Conservation (phyloP, 306 rosid species). For the Chamaecrista fasciculata region DNA sequence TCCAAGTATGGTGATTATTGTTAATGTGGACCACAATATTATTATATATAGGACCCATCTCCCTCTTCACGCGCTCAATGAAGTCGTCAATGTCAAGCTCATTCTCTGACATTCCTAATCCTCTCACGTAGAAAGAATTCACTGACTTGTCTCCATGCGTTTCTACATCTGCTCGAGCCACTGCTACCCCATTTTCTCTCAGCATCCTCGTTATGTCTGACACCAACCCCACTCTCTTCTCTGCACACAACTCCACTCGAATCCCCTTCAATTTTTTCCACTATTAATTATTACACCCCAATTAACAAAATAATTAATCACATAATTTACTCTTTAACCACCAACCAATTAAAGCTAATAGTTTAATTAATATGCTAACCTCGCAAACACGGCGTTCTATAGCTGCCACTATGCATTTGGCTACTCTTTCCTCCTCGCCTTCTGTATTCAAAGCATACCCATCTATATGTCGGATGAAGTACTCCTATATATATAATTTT, state of each 20-base stretch:
- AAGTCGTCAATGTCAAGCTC: conserved; percentile 51
- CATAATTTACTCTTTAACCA: too few species aligned
- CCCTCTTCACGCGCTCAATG: conserved; percentile 55
- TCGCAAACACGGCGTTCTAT: conserved; percentile 68
- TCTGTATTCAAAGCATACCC: conserved; percentile 52
- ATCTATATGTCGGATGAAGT: conserved; percentile 56
- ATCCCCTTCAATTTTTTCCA: conserved; percentile 39
- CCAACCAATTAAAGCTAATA: too few species aligned
- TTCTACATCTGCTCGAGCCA: conserved; percentile 65
- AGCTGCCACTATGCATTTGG: conserved; percentile 69
- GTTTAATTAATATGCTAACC: too few species aligned
- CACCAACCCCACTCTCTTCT: conserved; percentile 56
- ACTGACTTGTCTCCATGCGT: conserved; percentile 61
- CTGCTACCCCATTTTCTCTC: conserved; percentile 59
- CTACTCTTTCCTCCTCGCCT: conserved; percentile 65
- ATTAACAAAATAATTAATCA: too few species aligned
- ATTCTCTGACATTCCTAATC: conserved; percentile 54
- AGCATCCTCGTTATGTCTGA: conserved; percentile 68
- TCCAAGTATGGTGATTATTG: conserved; percentile 27
- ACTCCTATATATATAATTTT: conserved; percentile 42
- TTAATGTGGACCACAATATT: conserved; percentile 38
- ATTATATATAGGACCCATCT: conserved; percentile 50
- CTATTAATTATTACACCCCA: too few species aligned
- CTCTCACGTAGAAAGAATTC: conserved; percentile 62
- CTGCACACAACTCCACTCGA: conserved; percentile 56